phyloP scores from a whole-genome alignment of 2,329 filamentous ascomycete species.

The Colletotrichum sp. region DNA sequence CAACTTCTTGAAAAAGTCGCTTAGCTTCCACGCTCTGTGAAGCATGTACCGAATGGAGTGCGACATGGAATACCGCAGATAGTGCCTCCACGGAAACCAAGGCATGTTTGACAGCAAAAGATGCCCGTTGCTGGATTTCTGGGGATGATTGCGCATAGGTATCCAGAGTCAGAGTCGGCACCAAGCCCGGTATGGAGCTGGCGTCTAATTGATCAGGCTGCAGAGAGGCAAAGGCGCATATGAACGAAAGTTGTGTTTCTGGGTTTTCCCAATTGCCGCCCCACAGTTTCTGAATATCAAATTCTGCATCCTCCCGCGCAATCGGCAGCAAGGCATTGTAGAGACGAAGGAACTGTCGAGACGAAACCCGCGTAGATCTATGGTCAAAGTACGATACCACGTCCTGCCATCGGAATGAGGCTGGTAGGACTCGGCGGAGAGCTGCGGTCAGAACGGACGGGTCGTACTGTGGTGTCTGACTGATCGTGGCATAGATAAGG shows the following conservation, averaged over 20 bases:
- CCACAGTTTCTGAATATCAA: constrained; percentile 91
- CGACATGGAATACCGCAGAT: constrained; percentile 69
- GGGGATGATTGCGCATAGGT: constrained; percentile 56
- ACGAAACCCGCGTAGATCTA: constrained; percentile 75
- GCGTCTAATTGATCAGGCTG: constrained; percentile 80
- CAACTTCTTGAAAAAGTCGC: constrained; percentile 69
- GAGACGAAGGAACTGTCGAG: constrained; percentile 79
- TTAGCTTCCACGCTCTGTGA: constrained; percentile 69
- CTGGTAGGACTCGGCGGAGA: constrained; percentile 65
- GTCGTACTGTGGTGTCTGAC: constrained; percentile 59
- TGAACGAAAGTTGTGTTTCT: constrained; percentile 91
- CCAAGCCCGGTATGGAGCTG: constrained; percentile 81
- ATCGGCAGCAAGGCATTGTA: constrained; percentile 81
- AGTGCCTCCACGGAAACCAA: constrained; percentile 89
- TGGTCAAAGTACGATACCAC: constrained; percentile 84
- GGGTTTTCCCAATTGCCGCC: constrained; percentile 87
- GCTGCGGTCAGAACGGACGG: constrained; percentile 64
- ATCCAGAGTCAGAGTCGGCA: constrained; percentile 74
- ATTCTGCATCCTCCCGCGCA: constrained; percentile 63
- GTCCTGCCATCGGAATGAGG: constrained; percentile 72
- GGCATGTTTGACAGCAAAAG: constrained; percentile 78
- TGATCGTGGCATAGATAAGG: constrained; percentile 70
- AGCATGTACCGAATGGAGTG: constrained; percentile 64
- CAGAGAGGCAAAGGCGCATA: constrained; percentile 83
- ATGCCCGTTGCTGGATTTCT: constrained; percentile 57